A percentile compares a stretch with the other conserved stretches of the same genome.
Conservation (phyloP, 129 eudicot species). For the Logfia minima region DNA sequence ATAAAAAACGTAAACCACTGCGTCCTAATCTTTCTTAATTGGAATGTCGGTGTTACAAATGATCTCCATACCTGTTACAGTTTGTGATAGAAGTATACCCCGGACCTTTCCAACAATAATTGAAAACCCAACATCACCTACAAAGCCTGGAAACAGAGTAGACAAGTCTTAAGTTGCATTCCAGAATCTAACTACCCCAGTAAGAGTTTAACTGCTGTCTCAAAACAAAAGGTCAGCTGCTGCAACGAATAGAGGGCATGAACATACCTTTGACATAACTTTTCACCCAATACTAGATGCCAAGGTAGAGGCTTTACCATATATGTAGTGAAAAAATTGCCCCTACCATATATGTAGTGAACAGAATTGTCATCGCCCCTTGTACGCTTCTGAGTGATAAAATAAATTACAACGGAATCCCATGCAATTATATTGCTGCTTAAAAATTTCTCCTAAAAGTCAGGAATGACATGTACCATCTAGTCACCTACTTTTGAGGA, state of each 20-base stretch:
- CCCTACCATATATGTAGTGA: neutral
- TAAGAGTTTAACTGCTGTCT: slow-evolving; percentile 9
- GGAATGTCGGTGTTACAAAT: slow-evolving; percentile 12
- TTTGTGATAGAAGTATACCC: neutral
- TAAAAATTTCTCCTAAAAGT: slow-evolving; percentile 12
- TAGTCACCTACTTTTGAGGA: slow-evolving; percentile 22
- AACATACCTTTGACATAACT: slow-evolving; percentile 2
- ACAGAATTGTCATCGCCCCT: slow-evolving; percentile 16
- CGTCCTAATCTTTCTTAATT: slow-evolving; percentile 25
- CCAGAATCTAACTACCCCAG: neutral
- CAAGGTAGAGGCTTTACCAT: slow-evolving; percentile 7
- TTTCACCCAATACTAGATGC: slow-evolving; percentile 2
- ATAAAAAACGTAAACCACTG: slow-evolving; percentile 8
- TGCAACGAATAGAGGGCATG: neutral
- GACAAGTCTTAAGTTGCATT: neutral
- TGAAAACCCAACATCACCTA: neutral
- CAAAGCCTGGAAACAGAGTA: neutral
- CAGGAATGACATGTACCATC: slow-evolving; percentile 19
- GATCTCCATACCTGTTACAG: slow-evolving; percentile 22
- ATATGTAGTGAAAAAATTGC: neutral
- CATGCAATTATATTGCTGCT: slow-evolving; percentile 20
- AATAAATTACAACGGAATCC: slow-evolving; percentile 13
- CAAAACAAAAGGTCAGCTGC: slow-evolving; percentile 10
- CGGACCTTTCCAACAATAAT: neutral
- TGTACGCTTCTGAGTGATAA: slow-evolving; percentile 13